Conservation (phyloP, 805 yeast genomes). For the Blastobotrys americana region DNA sequence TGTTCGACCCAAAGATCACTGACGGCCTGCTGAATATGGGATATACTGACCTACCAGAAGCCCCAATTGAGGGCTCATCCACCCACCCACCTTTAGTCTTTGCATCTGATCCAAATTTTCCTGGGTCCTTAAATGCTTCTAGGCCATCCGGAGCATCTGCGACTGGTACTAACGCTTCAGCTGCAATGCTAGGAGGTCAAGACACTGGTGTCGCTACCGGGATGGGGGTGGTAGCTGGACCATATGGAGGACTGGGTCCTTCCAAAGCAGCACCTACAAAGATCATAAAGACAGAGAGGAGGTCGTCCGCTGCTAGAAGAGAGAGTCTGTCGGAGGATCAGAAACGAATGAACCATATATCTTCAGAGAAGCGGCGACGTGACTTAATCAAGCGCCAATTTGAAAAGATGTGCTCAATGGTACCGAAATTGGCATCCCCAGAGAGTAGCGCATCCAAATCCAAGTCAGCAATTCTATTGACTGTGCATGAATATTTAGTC, state of each 20-base stretch:
- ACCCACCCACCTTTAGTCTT: conserved; percentile 6
- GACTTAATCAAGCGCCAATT: conserved; percentile 33
- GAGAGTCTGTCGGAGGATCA: conserved; percentile 31
- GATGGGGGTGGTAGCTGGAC: background rate
- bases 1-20: conserved; percentile 27
- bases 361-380: conserved; percentile 35
- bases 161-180: too few relatives aligned
- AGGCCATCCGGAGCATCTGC: background rate
- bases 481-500: conserved; percentile 23
- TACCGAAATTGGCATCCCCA: conserved; percentile 26
- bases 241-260: background rate
- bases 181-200: too few relatives aligned
- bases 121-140: background rate
- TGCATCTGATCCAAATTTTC: conserved; percentile 11
- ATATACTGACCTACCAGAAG: conserved; percentile 1
- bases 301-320: conserved; percentile 11
- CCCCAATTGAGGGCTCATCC: background rate
- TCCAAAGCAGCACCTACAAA: background rate
- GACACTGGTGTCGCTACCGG: background rate
- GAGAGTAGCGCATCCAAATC: conserved; percentile 8
- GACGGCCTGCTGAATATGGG: conserved; percentile 16
- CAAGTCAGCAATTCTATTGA: conserved; percentile 25
- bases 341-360: conserved; percentile 34
- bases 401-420: conserved; percentile 31
- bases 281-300: conserved; percentile 1